Evolutionary conservation across 1,139 yeast species (phyloP), one percentile per base, ranked within the genome.

Genomic region (Nadsonia commutata): DNA sequence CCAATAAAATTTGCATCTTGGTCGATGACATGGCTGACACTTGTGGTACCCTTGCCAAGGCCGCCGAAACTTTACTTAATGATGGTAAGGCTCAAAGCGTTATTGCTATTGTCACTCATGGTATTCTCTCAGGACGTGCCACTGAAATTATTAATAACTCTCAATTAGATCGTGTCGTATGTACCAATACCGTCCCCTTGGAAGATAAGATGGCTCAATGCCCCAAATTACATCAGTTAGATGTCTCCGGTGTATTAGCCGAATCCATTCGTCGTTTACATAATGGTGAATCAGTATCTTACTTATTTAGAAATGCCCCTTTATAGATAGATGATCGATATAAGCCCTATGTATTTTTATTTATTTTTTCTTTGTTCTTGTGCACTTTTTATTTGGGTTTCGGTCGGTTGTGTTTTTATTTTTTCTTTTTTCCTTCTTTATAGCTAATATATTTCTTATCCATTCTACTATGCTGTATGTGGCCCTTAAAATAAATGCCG

Each of bases 1-100:
- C 80, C 9, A 80, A 79, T 52, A 86, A 86, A 64, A 76, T 82
- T 43, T 88, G 97, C 64, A 72, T 90, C 46, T 76, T 90, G 52
- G 94, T 90, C 39, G 98, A 90, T 65, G 98, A 90, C 60, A 88
- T 90, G 94, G 98, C 97, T 41, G 98, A 90, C 60, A 90, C 98
- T 19, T 90, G 97, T 66, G 97, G 97, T 47, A 90, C 98, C 3
- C 69, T 90, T 52, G 93, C 88, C 49, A 90, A 88, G 66, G 97
- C 98, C 37, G 95, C 96, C 20, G 95, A 88, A 54, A 79, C 90
- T 4, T 68, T 90, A 48, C 63, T 88, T 49, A 82, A 78, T 40
- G 81, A 86, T 57, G 80, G 78, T 20, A 38, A 47, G 31, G 97
- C 97, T 18, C 68, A 75, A 53, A 70, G 79, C 48, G 97, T 90